Evolutionary conservation across 495 filamentous ascomycete genomes (phyloP).

Genomic region (Neurospora sp.): DNA sequence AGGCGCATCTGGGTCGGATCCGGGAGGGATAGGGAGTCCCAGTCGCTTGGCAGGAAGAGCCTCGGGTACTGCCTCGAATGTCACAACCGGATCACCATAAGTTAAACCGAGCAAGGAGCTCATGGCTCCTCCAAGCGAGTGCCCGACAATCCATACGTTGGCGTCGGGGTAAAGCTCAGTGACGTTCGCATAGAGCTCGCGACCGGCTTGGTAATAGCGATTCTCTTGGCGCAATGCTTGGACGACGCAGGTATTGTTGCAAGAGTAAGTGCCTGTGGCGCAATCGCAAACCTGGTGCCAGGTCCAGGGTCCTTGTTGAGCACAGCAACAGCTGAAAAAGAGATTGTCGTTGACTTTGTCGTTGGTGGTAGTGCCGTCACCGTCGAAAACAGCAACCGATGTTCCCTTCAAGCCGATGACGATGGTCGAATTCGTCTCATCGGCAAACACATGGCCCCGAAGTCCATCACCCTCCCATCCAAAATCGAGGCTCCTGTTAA

Average conservation of each 20-base stretch:
- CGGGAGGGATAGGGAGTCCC: slow-evolving; percentile 80
- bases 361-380: slow-evolving; percentile 88
- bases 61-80: slow-evolving; percentile 85
- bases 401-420: slow-evolving; percentile 91
- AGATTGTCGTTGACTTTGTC: slow-evolving; percentile 97
- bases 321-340: slow-evolving; percentile 96
- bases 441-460: slow-evolving; percentile 83
- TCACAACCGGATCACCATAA: slow-evolving; percentile 76
- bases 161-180: slow-evolving; percentile 78
- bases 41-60: slow-evolving; percentile 77
- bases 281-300: slow-evolving; percentile 92
- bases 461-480: slow-evolving; percentile 88
- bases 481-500: slow-evolving; percentile 75
- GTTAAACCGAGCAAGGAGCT: slow-evolving; percentile 79
- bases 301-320: slow-evolving; percentile 74
- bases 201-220: slow-evolving; percentile 77
- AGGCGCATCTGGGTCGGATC: slow-evolving; percentile 54
- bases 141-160: slow-evolving; percentile 78
- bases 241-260: slow-evolving; percentile 80
- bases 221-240: slow-evolving; percentile 68
- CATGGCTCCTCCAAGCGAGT: slow-evolving; percentile 85
- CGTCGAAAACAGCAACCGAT: slow-evolving; percentile 83
- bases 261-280: slow-evolving; percentile 69
- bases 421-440: slow-evolving; percentile 74
- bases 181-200: slow-evolving; percentile 85